These are phyloP conservation scores for Ogataea parapolymorpha DNA, from an alignment of 805 yeast species.

Conservation along the genomic window DNA sequence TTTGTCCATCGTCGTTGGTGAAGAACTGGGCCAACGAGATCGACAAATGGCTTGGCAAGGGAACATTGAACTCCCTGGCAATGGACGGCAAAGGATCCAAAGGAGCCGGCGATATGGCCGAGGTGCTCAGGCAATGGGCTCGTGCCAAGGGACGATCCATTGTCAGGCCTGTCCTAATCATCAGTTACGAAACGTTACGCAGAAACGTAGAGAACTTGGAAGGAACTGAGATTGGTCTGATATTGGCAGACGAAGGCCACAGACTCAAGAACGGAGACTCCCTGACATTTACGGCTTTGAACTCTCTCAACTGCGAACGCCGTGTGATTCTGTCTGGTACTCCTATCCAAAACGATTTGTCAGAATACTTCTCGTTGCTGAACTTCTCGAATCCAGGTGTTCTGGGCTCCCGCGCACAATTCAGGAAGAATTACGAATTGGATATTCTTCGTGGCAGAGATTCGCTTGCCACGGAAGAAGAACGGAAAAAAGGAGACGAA, in stretches of 20 bases:
- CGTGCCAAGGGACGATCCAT: conserved; percentile 81
- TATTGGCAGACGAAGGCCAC: conserved; percentile 87
- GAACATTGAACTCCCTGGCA: conserved; percentile 83
- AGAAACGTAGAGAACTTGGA: conserved; percentile 74
- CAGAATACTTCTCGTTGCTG: conserved; percentile 87
- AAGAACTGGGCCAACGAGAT: conserved; percentile 97
- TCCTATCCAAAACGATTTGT: conserved; percentile 92
- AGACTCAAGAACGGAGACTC: conserved; percentile 87
- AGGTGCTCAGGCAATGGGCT: conserved; percentile 78
- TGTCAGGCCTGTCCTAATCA: conserved; percentile 89
- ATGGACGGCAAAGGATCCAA: conserved; percentile 87
- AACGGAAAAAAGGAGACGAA: conserved; percentile 61
- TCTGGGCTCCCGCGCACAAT: conserved; percentile 79
- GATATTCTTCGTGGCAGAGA: conserved; percentile 84
- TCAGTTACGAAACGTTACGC: conserved; percentile 90
- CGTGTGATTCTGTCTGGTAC: conserved; percentile 94
- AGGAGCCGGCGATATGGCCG: conserved; percentile 56
- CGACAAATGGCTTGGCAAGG: conserved; percentile 91
- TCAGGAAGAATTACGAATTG: conserved; percentile 78
- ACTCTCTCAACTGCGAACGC: conserved; percentile 79
- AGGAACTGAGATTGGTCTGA: conserved; percentile 77
- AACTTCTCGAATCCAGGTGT: conserved; percentile 94
- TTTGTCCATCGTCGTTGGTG: conserved; percentile 92
- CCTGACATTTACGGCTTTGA: conserved; percentile 80
- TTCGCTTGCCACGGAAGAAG: conserved; percentile 81